These are phyloP conservation scores for Fusarium sp. DNA, from an alignment of 2,329 filamentous ascomycete species.

Conservation along the genomic window DNA sequence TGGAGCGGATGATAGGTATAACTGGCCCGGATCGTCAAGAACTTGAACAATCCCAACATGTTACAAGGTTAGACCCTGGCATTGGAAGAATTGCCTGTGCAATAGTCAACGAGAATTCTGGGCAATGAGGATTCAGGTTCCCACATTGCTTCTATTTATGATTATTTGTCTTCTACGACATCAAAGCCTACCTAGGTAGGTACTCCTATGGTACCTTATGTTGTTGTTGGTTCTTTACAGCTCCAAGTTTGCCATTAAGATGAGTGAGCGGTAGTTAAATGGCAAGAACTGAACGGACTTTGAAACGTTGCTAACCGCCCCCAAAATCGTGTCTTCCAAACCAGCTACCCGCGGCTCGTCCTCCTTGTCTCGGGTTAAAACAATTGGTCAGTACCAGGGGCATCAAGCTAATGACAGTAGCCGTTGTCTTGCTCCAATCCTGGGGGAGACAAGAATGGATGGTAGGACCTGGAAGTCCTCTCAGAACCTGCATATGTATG, in stretches of 20 bases:
- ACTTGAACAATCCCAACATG: conserved; percentile 9
- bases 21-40: conserved; percentile 10
- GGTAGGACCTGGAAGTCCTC: neutral
- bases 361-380: conserved; percentile 37
- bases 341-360: neutral
- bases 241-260: conserved; percentile 12
- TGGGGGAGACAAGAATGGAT: conserved; percentile 17
- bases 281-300: conserved; percentile 7
- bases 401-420: neutral
- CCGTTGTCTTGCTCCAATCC: conserved; percentile 12
- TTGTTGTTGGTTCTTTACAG: neutral
- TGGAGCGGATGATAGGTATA: conserved; percentile 1
- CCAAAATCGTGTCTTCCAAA: neutral
- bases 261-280: conserved; percentile 18
- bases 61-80: conserved; percentile 22
- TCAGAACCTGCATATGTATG: conserved; percentile 1
- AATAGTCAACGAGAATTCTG: conserved; percentile 9
- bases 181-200: neutral
- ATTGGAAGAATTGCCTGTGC: neutral
- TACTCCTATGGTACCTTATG: neutral
- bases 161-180: neutral
- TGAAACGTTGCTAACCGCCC: conserved; percentile 17
- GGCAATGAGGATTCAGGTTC: neutral
- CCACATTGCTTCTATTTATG: conserved; percentile 14
- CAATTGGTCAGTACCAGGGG: conserved; percentile 7